These are phyloP conservation scores for Cutaneotrichosporon dermatis DNA, from an alignment of 1,284 basidiomycete species.

Conservation along the genomic window DNA sequence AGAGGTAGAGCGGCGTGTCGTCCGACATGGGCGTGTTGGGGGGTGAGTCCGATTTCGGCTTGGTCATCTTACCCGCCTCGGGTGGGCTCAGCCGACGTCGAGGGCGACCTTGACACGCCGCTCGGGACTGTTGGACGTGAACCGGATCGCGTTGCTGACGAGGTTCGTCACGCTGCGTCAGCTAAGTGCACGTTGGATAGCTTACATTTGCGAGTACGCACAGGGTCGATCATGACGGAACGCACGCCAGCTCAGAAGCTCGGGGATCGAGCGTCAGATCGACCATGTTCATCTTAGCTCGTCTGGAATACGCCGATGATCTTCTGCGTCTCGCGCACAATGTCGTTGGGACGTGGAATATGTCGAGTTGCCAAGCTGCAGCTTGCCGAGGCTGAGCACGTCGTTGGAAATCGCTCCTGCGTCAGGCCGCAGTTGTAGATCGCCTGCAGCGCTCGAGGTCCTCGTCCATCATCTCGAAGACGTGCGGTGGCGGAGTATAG, in stretches of 20 bases:
- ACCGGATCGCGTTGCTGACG: conserved; percentile 26
- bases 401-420: conserved; percentile 48
- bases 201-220: conserved; percentile 24
- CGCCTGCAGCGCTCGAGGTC: conserved; percentile 20
- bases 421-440: conserved; percentile 34
- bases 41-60: background rate
- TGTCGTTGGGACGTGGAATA: conserved; percentile 31
- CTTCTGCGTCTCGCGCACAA: conserved; percentile 29
- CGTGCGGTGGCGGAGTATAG: conserved; percentile 6
- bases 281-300: conserved; percentile 41
- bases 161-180: conserved; percentile 23
- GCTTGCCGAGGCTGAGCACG: conserved; percentile 42
- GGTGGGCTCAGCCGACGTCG: conserved; percentile 23
- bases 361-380: conserved; percentile 34
- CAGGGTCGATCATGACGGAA: conserved; percentile 25
- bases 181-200: background rate
- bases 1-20: conserved; percentile 17
- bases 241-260: conserved; percentile 9
- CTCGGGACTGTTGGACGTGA: conserved; percentile 14
- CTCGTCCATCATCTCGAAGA: conserved; percentile 15
- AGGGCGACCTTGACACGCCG: conserved; percentile 10
- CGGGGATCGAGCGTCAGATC: conserved; percentile 4
- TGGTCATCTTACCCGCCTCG: conserved; percentile 12
- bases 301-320: conserved; percentile 39
- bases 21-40: background rate